A percentile compares a stretch with the other conserved stretches of the same genome.
phyloP scores from a whole-genome alignment of 1,139 yeast species.

The Yamadazyma blattariae region DNA sequence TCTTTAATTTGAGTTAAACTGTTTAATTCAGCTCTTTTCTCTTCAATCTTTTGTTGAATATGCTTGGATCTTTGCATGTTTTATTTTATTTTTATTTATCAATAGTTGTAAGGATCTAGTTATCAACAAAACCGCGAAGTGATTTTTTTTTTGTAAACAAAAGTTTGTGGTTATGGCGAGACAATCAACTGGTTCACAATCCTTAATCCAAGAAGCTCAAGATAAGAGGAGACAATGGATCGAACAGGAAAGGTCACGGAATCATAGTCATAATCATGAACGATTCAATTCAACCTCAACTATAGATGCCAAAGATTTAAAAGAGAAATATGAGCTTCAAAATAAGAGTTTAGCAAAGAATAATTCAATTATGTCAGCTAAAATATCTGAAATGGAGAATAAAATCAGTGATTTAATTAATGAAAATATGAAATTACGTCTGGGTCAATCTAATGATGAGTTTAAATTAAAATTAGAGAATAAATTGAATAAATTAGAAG shows the following conservation, averaged over 20 bases:
- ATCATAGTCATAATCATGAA: neutral
- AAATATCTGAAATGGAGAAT: slow-evolving; percentile 49
- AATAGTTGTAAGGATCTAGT: too few species aligned
- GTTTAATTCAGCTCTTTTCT: slow-evolving; percentile 53
- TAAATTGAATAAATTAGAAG: slow-evolving; percentile 11
- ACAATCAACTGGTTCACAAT: slow-evolving; percentile 16
- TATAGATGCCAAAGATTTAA: neutral
- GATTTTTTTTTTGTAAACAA: slow-evolving; percentile 7
- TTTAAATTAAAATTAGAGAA: slow-evolving; percentile 6
- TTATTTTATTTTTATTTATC: neutral
- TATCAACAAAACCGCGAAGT: neutral
- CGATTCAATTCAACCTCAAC: neutral
- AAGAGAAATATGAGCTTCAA: slow-evolving; percentile 32
- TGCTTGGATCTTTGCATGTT: slow-evolving; percentile 11
- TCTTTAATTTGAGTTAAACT: slow-evolving; percentile 48
- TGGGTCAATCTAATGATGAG: slow-evolving; percentile 3
- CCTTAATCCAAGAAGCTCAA: slow-evolving; percentile 12
- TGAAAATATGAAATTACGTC: slow-evolving; percentile 41
- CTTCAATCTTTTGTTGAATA: slow-evolving; percentile 34
- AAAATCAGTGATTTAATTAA: slow-evolving; percentile 44
- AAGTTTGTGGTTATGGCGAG: slow-evolving; percentile 15
- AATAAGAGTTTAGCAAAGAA: slow-evolving; percentile 55
- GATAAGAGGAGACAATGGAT: slow-evolving; percentile 6
- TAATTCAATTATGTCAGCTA: slow-evolving; percentile 49
- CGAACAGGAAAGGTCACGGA: neutral